Base-by-base conservation (phyloP, 352 stramenopile species). In the Phytopythium mirpurense region DNA sequence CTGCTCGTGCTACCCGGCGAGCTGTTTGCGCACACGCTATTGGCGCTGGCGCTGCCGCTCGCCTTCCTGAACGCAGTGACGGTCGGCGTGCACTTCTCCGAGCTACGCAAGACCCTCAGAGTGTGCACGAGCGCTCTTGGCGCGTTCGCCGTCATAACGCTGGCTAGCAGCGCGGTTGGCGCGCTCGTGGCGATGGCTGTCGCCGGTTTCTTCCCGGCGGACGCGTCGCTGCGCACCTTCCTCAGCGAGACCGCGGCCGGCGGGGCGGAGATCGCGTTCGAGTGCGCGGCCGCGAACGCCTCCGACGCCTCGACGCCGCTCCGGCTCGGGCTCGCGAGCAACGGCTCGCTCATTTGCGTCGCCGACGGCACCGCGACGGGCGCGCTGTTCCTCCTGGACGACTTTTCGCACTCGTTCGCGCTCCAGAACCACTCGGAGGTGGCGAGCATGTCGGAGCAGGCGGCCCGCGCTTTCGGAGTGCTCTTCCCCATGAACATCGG, bases 91-190 rank as follows among this genome's bases (percentile, higher is more conserved):
- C 67, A 80, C 57, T 75, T 77, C 42, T 67, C 56, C 29, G 65
- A 59, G 50, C 62, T 66, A 34, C 62, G 69, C 61, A 80, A 80
- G 55, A 60, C 54, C 56, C 63, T 62, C 35, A 51, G 59, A 29
- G 56, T 80, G 35, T 51, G 48, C 31, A 54, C 35, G 51, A 66
- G 65, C 34, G 59, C 72, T 26, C 35, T 67, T 29, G 56, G 51
- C 36, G 72, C 49, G 23, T 86, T 83, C 60, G 34, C 66, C 36
- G 46, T 52, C 4, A 56, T 63, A 11, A 80, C 72, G 41, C 41
- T 87, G 32, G 63, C 63, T 45, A 76, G 71, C 32, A 81, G 75
- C 40, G 51, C 58, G 0, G n/a, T 89, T 19, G 78, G 78, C 16
- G 67, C 66, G 24, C 34, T 86, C n/a, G 45, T 84, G 19, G 68